These are phyloP conservation scores for Cystofilobasidium capitatum DNA, from an alignment of 768 basidiomycete species.

Conservation along the genomic window DNA sequence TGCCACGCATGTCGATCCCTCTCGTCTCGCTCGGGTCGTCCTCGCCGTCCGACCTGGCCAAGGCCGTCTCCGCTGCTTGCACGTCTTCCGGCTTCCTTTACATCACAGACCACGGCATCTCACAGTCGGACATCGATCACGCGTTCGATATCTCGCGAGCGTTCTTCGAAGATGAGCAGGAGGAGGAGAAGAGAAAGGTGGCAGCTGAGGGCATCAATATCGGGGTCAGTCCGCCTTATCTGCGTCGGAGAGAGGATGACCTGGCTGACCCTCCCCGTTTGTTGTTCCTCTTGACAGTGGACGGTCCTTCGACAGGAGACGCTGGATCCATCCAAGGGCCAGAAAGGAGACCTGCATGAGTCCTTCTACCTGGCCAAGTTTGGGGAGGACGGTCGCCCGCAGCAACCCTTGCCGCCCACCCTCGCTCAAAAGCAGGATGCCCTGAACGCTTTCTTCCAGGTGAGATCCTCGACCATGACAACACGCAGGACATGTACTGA, in stretches of 20 bases:
- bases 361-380: constrained; percentile 39
- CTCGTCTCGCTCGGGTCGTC: constrained; percentile 2
- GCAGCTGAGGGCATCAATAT: constrained; percentile 22
- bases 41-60: not conserved
- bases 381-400: constrained; percentile 46
- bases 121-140: constrained; percentile 35
- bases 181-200: constrained; percentile 32
- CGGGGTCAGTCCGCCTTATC: constrained; percentile 22
- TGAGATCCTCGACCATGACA: not conserved
- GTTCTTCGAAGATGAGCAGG: constrained; percentile 43
- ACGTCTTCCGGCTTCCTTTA: constrained; percentile 45
- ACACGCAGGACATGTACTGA: not conserved
- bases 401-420: constrained; percentile 53
- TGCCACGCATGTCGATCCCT: constrained; percentile 7
- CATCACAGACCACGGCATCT: constrained; percentile 44
- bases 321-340: not conserved
- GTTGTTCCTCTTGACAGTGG: constrained; percentile 7
- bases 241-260: constrained; percentile 13
- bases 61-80: not conserved
- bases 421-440: constrained; percentile 49
- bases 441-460: constrained; percentile 41
- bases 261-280: not conserved
- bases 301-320: constrained; percentile 36
- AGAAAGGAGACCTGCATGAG: constrained; percentile 10
- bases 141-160: constrained; percentile 1